Percentiles rank a stretch among this genome's conserved stretches.
phyloP scores from a whole-genome alignment of 208 protist species.

The Acanthamoeba lenticulata region DNA sequence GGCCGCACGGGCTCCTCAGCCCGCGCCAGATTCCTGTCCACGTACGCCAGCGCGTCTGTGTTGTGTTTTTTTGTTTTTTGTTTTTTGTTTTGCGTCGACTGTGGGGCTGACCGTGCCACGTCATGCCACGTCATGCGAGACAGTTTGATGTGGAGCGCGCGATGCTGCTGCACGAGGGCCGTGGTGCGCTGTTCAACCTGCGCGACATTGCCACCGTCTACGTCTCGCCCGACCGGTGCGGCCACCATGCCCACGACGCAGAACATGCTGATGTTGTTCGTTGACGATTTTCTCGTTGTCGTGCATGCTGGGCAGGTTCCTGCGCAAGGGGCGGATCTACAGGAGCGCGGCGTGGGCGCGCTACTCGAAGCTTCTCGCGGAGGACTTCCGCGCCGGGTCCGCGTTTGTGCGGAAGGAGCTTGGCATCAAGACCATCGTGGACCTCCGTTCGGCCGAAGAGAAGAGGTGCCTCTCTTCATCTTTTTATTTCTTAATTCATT shows the following conservation, averaged over 20 bases:
- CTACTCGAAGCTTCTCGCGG: background rate
- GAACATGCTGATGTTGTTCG: background rate
- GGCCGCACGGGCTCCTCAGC: no score
- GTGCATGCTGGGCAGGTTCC: background rate
- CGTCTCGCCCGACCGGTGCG: background rate
- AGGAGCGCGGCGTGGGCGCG: conserved; percentile 38
- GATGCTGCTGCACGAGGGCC: background rate
- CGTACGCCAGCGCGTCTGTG: no score
- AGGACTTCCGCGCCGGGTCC: background rate
- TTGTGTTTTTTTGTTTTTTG: no score
- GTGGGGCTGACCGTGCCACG: background rate
- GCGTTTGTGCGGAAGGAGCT: background rate
- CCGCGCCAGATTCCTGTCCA: no score
- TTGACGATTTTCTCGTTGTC: background rate
- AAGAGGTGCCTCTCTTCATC: background rate
- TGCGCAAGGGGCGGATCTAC: background rate
- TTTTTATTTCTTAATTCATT: no score
- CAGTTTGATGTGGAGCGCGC: background rate
- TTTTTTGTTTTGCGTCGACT: no score
- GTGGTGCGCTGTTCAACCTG: background rate
- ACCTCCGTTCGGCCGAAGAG: conserved; percentile 51
- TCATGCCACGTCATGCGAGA: background rate
- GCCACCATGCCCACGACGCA: no score
- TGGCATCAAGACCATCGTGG: conserved; percentile 50
- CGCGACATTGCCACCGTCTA: background rate